Evolutionary conservation across 177 flowering plant genomes (phyloP).

Genomic region (Vitis hybrid): DNA sequence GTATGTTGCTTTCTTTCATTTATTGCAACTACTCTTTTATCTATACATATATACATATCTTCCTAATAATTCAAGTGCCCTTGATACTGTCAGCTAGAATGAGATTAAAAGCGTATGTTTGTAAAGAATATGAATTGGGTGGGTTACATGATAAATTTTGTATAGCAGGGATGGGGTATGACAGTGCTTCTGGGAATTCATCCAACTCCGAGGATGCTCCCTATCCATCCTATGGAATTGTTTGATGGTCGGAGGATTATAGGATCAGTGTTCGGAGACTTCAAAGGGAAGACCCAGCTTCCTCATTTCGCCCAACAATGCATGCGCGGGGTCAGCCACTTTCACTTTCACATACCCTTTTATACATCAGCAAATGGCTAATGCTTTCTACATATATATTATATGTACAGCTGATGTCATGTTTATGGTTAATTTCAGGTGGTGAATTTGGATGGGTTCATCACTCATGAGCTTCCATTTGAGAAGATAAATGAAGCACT

Average conservation of each 20-base stretch:
- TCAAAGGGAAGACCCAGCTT: conserved; percentile 66
- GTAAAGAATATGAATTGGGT: background rate
- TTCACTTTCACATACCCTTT: background rate
- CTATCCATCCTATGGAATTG: conserved; percentile 79
- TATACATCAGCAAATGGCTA: background rate
- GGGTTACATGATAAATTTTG: background rate
- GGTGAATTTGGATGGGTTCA: conserved; percentile 66
- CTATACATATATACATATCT: background rate
- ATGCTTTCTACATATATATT: no score
- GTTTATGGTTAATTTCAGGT: conserved; percentile 30
- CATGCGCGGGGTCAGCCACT: conserved; percentile 49
- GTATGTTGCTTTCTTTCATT: conserved; percentile 27
- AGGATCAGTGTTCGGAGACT: conserved; percentile 61
- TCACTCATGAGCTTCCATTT: conserved; percentile 73
- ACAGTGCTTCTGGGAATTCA: conserved; percentile 68
- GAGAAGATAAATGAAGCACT: conserved; percentile 65
- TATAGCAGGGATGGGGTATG: conserved; percentile 68
- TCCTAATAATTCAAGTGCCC: no score
- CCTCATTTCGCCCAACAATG: conserved; percentile 53
- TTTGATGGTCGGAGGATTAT: conserved; percentile 55
- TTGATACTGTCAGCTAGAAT: no score
- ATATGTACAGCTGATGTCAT: background rate
- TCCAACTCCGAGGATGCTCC: conserved; percentile 49
- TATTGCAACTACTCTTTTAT: no score
- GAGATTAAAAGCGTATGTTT: no score